Base-by-base conservation (phyloP, 495 filamentous ascomycete genomes). In the Rusavskia elegans region DNA sequence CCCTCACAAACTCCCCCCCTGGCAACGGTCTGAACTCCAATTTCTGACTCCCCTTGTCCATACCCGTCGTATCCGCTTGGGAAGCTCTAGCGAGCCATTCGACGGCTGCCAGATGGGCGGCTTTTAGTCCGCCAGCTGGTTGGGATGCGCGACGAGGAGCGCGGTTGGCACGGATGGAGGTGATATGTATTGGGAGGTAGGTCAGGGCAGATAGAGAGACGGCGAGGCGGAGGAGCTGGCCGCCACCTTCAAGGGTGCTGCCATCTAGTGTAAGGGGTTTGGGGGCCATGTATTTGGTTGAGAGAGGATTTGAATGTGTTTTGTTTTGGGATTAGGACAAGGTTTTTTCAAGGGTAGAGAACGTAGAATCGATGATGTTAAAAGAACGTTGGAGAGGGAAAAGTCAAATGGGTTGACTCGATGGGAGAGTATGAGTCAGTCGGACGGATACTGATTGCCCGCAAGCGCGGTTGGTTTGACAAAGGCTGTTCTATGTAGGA, bases 211-310 rank as follows among this genome's bases (percentile, higher is more conserved):
- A 79, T 1, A 94, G 65, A 10, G 75, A 76, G 30, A 85, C 64
- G 1, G 85, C 84, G 41, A 85, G 72, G 44, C 88, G 77, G 29
- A 92, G 74, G 1, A 95, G 69, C 63, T 95, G 87, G 9, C 87
- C 88, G 30, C 87, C 88, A 37, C 88, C 87, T 68, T 93, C 88
- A 13, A 89, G 84, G 1, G 77, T 84, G 42, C 74, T 65, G 35
- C 85, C 85, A 55, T 87, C 82, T 7, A 89, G 64, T 45, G 60
- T 60, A 41, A 78, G 50, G 20, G 55, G 45, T 60, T 63, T 27
- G 39, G 48, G 13, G 38, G 35, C 19, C 50, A 39, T 57, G 21
- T 35, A 5, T 8, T 40, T 11, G 49, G 16, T 16, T 50, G 4
- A 11, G 8, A 19, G 48, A 35, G 32, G 16, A 32, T 4, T 32